Base-by-base conservation (phyloP, 177 flowering plant genomes). In the Tripterygium wilfordii region DNA sequence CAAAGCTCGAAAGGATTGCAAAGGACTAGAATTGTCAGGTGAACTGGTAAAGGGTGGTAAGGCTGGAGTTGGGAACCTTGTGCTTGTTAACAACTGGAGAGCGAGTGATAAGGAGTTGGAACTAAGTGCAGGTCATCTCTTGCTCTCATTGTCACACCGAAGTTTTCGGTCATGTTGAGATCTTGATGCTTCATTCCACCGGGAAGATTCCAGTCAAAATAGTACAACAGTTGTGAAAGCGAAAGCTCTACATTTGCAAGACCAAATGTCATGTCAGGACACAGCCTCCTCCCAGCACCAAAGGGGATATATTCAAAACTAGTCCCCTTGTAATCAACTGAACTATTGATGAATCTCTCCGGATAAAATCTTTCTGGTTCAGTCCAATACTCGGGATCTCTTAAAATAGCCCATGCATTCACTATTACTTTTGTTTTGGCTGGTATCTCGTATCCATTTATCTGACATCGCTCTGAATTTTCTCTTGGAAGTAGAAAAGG, bases 331-430 rank as follows among this genome's bases (percentile, higher is more conserved):
- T 7, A 65, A 45, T 71, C 74, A 15, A 63, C 22, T 2, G 53
- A 22, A 32, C 51, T 45, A 33, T 56, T 59, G 2, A 45, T 32
- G 25, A 68, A 71, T 41, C 82, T 73, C 65, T 76, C 76, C 0
- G 81, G 78, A 1, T 44, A 6, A 35, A 73, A 75, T 2, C 24
- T 57, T 19, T 75, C 68, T 6, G 80, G 30, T 14, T 73, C 67
- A 5, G 29, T 25, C 78, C 79, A 70, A 33, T 54, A 20, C 3
- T 43, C 45, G 5, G 71, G 73, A 36, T 78, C 66, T 45, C 74
- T 58, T 1, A 45, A 67, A 0, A 75, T 67, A 2, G 75, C 77
- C 83, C 79, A 78, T 0, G 51, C 68, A 23, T 78, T 78, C 9
- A 72, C 33, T 1, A 71, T 41, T 2, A 67, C 66, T 33, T 53